Evolutionary conservation across 495 filamentous ascomycete species (phyloP).

Genomic region (Trichoderma parareesei): DNA sequence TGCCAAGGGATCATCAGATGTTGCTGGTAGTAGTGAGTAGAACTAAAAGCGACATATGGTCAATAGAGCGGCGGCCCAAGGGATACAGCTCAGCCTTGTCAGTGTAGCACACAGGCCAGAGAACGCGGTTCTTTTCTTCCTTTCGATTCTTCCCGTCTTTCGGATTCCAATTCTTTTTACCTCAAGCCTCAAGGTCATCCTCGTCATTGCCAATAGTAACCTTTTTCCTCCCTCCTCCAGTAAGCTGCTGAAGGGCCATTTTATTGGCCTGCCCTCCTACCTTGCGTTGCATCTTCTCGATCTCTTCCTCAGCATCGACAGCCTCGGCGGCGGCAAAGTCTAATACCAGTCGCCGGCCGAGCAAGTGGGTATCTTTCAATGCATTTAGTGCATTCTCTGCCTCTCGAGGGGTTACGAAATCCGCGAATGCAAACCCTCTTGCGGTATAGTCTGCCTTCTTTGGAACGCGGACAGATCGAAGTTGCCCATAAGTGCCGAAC

Average conservation of each 20-base stretch:
- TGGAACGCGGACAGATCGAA: slow-evolving; percentile 85
- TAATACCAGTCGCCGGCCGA: slow-evolving; percentile 79
- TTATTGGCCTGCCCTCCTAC: slow-evolving; percentile 78
- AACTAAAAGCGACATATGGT: neutral
- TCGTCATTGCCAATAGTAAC: slow-evolving; percentile 71
- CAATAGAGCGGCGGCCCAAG: slow-evolving; percentile 19
- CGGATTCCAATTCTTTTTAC: neutral
- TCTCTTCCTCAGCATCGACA: slow-evolving; percentile 88
- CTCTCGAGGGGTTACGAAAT: slow-evolving; percentile 86
- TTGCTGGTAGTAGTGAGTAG: too few relatives aligned
- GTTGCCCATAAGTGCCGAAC: slow-evolving; percentile 81
- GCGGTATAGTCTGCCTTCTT: slow-evolving; percentile 85
- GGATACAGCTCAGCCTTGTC: slow-evolving; percentile 9
- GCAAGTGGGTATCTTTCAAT: slow-evolving; percentile 84
- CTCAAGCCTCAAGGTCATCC: slow-evolving; percentile 45
- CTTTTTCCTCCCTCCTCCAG: slow-evolving; percentile 73
- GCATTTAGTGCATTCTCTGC: slow-evolving; percentile 89
- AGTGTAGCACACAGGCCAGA: neutral
- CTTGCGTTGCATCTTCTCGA: slow-evolving; percentile 93
- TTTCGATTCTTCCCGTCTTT: neutral
- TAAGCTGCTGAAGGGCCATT: slow-evolving; percentile 80
- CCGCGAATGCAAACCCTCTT: slow-evolving; percentile 93
- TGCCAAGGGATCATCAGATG: slow-evolving; percentile 21
- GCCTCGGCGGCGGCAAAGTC: slow-evolving; percentile 82
- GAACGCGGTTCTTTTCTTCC: slow-evolving; percentile 14